phyloP scores from a whole-genome alignment of 495 filamentous ascomycete genomes.

The Penicillium diatomitis region DNA sequence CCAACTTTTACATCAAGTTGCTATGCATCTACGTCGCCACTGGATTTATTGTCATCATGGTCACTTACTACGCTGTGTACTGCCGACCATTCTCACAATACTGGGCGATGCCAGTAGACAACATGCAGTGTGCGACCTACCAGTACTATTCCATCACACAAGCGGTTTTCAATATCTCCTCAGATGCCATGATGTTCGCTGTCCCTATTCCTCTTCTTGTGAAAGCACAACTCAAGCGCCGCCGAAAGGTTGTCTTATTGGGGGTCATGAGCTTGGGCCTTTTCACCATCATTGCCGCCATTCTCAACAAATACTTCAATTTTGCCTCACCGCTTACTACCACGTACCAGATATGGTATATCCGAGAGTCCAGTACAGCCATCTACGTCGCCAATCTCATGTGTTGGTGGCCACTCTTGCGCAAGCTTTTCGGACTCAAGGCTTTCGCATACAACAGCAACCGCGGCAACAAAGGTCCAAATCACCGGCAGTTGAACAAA shows the following conservation, averaged over 20 bases:
- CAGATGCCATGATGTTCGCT: constrained; percentile 51
- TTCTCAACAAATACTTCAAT: constrained; percentile 59
- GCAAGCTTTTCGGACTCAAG: constrained; percentile 39
- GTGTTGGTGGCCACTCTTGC: constrained; percentile 50
- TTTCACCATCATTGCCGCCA: constrained; percentile 53
- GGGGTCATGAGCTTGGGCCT: constrained; percentile 45
- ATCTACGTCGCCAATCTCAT: constrained; percentile 57
- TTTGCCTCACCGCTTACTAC: constrained; percentile 45
- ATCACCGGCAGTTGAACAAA: constrained; percentile 12
- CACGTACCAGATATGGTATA: constrained; percentile 52
- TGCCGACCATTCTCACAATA: constrained; percentile 54
- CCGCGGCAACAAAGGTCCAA: constrained; percentile 12
- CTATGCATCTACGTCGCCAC: constrained; percentile 45
- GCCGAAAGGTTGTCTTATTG: constrained; percentile 44
- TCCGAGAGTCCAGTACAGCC: constrained; percentile 53
- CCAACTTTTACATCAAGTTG: constrained; percentile 41
- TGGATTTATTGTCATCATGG: constrained; percentile 50
- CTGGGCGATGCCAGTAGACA: constrained; percentile 42
- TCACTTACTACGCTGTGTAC: constrained; percentile 56
- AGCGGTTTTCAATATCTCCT: constrained; percentile 58
- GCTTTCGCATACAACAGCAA: constrained; percentile 25
- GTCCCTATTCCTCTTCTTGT: constrained; percentile 53
- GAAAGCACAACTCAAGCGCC: constrained; percentile 39
- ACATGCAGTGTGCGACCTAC: constrained; percentile 29
- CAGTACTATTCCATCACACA: constrained; percentile 53